Percentiles rank a stretch among this genome's conserved stretches.
Evolutionary conservation across 352 stramenopile species (phyloP).

Genomic region (Globisporangium nunn): DNA sequence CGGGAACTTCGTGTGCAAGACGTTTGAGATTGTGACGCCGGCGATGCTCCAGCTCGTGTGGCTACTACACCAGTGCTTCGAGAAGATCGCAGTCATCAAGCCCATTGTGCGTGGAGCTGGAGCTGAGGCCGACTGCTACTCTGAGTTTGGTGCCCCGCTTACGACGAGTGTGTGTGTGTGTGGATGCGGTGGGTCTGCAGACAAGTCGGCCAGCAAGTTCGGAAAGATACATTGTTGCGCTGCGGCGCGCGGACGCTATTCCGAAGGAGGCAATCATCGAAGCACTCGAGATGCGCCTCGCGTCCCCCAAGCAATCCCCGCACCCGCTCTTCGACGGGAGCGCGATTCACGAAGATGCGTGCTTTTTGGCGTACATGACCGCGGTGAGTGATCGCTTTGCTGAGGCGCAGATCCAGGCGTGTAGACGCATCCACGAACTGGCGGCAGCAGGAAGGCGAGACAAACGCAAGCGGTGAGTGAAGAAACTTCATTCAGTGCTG

Average conservation of each 20-base stretch:
- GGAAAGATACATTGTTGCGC: slow-evolving; percentile 60
- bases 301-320: slow-evolving; percentile 3
- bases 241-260: slow-evolving; percentile 15
- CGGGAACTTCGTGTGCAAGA: slow-evolving; percentile 75
- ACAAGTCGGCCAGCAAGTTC: slow-evolving; percentile 76
- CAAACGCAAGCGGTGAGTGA: slow-evolving; percentile 20
- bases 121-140: background rate
- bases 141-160: background rate
- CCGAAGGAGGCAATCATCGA: slow-evolving; percentile 16
- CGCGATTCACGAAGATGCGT: slow-evolving; percentile 12
- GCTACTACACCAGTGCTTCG: slow-evolving; percentile 58
- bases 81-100: slow-evolving; percentile 59
- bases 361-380: slow-evolving; percentile 42
- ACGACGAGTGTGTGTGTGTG: background rate
- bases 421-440: slow-evolving; percentile 28
- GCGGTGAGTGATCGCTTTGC: slow-evolving; percentile 25
- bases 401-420: slow-evolving; percentile 28
- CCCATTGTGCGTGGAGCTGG: slow-evolving; percentile 27
- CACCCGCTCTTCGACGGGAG: slow-evolving; percentile 16
- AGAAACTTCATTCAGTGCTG: background rate
- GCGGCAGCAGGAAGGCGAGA: slow-evolving; percentile 1
- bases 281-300: slow-evolving; percentile 18
- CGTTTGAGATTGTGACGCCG: slow-evolving; percentile 60
- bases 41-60: slow-evolving; percentile 59
- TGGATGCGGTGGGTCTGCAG: slow-evolving; percentile 15